Percentiles rank a stretch among this genome's conserved stretches.
phyloP scores from a whole-genome alignment of 257 asterid genomes.

The Capsicum baccatum region DNA sequence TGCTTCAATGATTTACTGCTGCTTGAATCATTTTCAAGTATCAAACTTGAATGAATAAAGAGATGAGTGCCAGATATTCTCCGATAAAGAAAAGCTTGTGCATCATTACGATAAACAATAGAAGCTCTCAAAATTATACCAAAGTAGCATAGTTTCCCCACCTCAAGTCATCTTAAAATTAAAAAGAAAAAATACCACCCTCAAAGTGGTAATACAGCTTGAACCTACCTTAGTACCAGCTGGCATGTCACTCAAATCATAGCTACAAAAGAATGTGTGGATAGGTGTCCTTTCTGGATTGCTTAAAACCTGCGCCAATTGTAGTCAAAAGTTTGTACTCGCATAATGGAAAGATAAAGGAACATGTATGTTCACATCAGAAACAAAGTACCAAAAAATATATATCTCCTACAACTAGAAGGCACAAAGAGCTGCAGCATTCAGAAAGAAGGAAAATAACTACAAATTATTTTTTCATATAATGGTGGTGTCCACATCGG shows the following conservation, averaged over 20 bases:
- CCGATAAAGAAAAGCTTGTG: not conserved
- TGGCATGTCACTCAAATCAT: conserved; percentile 96
- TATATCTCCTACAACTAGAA: not conserved
- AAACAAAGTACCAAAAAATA: not conserved
- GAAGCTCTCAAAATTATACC: not conserved
- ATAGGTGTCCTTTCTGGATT: conserved; percentile 94
- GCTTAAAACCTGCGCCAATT: conserved; percentile 70
- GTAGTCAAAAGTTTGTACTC: not conserved
- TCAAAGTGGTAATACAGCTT: not conserved
- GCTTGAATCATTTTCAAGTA: not conserved
- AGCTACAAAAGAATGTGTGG: conserved; percentile 86
- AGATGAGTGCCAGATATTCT: not conserved
- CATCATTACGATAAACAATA: not conserved
- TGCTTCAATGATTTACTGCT: conserved; percentile 23
- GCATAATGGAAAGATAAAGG: not conserved
- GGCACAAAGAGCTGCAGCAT: not conserved
- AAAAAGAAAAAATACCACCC: not conserved
- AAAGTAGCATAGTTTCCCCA: conserved; percentile 4
- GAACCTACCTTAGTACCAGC: conserved; percentile 82
- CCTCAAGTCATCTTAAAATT: no score
- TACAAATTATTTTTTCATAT: not conserved
- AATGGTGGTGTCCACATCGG: not conserved
- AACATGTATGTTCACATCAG: conserved; percentile 12
- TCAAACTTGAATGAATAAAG: not conserved
- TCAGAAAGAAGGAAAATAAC: not conserved